Evolutionary conservation across 495 filamentous ascomycete genomes (phyloP), one percentile per base, ranked within the genome.

Genomic region (Lepidopterella palustris): DNA sequence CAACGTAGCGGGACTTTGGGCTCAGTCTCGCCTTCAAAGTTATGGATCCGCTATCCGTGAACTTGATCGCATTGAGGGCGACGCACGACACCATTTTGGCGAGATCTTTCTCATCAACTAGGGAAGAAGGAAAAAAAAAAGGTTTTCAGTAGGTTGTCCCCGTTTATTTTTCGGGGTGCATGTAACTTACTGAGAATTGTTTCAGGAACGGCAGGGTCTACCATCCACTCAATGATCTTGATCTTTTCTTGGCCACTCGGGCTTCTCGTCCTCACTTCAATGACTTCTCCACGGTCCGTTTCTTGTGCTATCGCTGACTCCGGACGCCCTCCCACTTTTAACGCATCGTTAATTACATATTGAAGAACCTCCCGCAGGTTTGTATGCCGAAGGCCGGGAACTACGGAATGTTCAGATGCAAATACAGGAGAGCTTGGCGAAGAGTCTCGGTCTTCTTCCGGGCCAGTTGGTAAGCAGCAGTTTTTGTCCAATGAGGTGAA

Each of bases 21-120:
- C 77, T 79, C 31, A 84, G 70, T 20, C 73, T 78, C 6, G 82
- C 84, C 31, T 67, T 78, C 4, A 91, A 69, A 1, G 73, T 78
- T 52, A 91, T 86, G n/a, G 72, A 76, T 21, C 88, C 88, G 54
- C 76, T 77, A 59, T 87, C 84, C 0, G 88, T 90, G 64, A 90
- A 92, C 68, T 92, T 92, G 55, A 91, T 79, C 3, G 88, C 88
- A 69, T 91, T 92, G 27, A 88, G 73, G 56, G 89, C 82, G 15
- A 91, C 80, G 58, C 86, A 87, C 8, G 86, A 88, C 1, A 89
- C 80, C 57, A 88, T 68, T 66, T 90, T 90, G 10, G 83, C 81
- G n/a, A 92, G 68, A 59, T 88, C 84, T 57, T 84, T 80, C 65
- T 87, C 83, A 70, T 89, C 87, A 54, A 85, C 77, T 63, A 54